phyloP scores from a whole-genome alignment of 441 rosid genomes.

The Pelargonium australe region DNA sequence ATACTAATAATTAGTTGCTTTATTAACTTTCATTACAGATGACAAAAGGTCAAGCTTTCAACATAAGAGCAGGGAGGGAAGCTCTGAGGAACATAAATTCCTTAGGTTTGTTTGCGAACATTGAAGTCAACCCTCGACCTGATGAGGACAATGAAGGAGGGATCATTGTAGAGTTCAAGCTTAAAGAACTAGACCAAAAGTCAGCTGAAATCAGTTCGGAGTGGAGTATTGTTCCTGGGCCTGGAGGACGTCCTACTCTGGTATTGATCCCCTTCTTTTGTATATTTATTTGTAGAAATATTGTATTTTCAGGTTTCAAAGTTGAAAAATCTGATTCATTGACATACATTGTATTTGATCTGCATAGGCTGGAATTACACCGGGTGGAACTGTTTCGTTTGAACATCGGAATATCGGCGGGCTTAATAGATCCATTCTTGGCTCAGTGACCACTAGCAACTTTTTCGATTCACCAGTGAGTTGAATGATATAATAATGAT shows the following conservation, averaged over 20 bases:
- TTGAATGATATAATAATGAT: conserved; percentile 3
- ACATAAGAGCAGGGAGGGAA: conserved; percentile 89
- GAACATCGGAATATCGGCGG: conserved; percentile 88
- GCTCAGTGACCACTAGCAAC: conserved; percentile 94
- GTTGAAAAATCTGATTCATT: conserved; percentile 14
- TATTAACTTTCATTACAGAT: conserved; percentile 41
- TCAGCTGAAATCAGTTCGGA: conserved; percentile 98
- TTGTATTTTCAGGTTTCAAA: not conserved
- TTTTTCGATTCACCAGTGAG: conserved; percentile 80
- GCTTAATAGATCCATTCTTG: conserved; percentile 82
- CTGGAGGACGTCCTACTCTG: conserved; percentile 88
- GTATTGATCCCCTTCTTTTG: conserved; percentile 30
- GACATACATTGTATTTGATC: conserved; percentile 7
- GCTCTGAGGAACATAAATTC: conserved; percentile 82
- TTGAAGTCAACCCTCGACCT: conserved; percentile 86
- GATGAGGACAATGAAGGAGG: conserved; percentile 96
- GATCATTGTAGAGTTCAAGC: conserved; percentile 88
- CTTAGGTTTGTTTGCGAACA: conserved; percentile 69
- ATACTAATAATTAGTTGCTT: too few species aligned
- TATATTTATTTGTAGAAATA: not conserved
- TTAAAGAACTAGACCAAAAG: conserved; percentile 86
- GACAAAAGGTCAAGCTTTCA: conserved; percentile 71
- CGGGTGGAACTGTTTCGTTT: conserved; percentile 94
- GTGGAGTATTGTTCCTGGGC: conserved; percentile 97
- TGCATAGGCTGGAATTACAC: conserved; percentile 78